Evolutionary conservation across 129 eudicot genomes (phyloP).

Genomic region (Centaurea solstitialis): DNA sequence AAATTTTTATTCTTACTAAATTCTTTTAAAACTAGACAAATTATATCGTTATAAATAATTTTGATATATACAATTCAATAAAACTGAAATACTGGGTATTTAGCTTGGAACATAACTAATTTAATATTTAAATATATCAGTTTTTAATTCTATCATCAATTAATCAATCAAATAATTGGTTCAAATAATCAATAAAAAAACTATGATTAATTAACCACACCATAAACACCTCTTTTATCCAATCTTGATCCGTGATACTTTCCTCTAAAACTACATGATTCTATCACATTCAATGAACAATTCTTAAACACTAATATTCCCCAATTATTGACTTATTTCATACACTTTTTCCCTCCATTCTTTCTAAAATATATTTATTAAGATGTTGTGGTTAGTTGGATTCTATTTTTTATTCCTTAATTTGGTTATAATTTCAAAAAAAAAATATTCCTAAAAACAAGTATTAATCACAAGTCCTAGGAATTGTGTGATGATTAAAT

Average conservation of each 20-base stretch:
- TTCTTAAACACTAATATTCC: neutral
- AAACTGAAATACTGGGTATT: neutral
- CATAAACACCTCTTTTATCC: neutral
- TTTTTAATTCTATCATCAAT: too few species aligned
- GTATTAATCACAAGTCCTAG: neutral
- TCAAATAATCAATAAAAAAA: too few species aligned
- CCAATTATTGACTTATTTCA: neutral
- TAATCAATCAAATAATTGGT: too few species aligned
- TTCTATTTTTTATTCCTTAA: neutral
- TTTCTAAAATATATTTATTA: neutral
- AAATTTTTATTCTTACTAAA: too few species aligned
- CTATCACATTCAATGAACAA: neutral
- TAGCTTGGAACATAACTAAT: too few species aligned
- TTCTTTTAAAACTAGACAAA: too few species aligned
- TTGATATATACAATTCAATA: too few species aligned
- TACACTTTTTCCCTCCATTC: neutral
- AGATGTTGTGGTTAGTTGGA: neutral
- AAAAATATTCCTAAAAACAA: neutral
- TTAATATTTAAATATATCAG: too few species aligned
- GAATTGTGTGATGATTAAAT: neutral
- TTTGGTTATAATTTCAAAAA: neutral
- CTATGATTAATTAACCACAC: neutral
- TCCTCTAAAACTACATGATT: neutral
- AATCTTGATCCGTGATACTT: constrained; percentile 3
- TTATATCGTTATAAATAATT: too few species aligned